A percentile compares a stretch with the other conserved stretches of the same genome.
phyloP scores from a whole-genome alignment of 2,329 filamentous ascomycete species.

The Cercospora citrullina region DNA sequence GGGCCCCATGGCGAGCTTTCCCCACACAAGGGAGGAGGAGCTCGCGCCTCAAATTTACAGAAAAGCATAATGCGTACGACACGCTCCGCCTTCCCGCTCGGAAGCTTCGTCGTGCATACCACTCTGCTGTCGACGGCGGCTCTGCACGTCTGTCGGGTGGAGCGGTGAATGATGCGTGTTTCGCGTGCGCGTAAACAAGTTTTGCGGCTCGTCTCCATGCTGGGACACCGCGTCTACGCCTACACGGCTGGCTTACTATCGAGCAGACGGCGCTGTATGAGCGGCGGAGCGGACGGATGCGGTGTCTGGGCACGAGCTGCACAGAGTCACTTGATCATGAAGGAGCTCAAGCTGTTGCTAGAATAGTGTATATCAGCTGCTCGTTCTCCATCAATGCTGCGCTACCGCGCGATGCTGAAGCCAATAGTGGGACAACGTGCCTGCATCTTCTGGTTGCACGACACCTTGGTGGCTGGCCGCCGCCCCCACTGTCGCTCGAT shows the following conservation, averaged over 20 bases:
- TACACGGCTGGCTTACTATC: not conserved
- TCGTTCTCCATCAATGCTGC: not conserved
- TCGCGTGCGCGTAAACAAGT: not conserved
- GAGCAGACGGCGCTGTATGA: not conserved
- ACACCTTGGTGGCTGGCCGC: not conserved
- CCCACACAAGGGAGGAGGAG: not conserved
- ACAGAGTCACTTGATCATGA: not conserved
- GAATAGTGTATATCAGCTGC: not conserved
- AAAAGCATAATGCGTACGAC: not conserved
- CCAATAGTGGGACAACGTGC: not conserved
- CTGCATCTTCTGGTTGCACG: conserved; percentile 9
- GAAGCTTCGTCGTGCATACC: not conserved
- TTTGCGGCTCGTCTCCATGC: not conserved
- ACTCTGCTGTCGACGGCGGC: not conserved
- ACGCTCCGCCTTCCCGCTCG: not conserved
- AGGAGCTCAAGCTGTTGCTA: not conserved
- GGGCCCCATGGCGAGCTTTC: not conserved
- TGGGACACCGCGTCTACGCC: not conserved
- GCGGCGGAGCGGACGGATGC: not conserved
- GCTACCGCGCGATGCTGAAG: not conserved
- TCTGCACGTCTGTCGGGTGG: not conserved
- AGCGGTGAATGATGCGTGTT: not conserved
- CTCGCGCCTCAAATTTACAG: not conserved
- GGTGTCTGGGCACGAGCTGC: not conserved
- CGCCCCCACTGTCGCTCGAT: not conserved